phyloP scores from a whole-genome alignment of 805 yeast genomes.

The Wickerhamiella qilinensis region DNA sequence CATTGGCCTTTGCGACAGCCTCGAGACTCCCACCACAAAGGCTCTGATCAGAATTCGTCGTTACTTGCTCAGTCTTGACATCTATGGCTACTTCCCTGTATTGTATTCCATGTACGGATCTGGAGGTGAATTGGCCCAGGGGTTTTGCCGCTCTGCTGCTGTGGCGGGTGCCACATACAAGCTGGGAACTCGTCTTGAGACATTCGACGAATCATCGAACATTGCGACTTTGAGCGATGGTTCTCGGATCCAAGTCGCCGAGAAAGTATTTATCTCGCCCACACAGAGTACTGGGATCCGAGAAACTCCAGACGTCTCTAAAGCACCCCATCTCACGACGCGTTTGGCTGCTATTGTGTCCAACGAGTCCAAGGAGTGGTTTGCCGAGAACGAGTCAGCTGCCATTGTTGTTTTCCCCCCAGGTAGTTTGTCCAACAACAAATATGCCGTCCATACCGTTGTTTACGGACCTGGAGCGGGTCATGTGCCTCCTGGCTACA shows the following conservation, averaged over 20 bases:
- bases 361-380: slow-evolving; percentile 85
- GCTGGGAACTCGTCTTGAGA: slow-evolving; percentile 46
- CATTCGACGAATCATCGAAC: slow-evolving; percentile 50
- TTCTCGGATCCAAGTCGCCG: slow-evolving; percentile 54
- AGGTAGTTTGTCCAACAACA: slow-evolving; percentile 48
- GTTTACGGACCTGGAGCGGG: slow-evolving; percentile 82
- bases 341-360: slow-evolving; percentile 71
- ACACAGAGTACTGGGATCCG: slow-evolving; percentile 14
- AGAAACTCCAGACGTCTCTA: slow-evolving; percentile 7
- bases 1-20: slow-evolving; percentile 58
- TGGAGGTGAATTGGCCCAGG: slow-evolving; percentile 90
- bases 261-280: slow-evolving; percentile 64
- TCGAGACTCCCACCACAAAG: slow-evolving; percentile 46
- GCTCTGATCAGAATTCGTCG: slow-evolving; percentile 73
- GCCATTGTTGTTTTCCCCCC: slow-evolving; percentile 91
- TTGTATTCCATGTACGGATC: slow-evolving; percentile 88
- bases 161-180: slow-evolving; percentile 94
- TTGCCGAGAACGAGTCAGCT: slow-evolving; percentile 65
- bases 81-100: slow-evolving; percentile 89
- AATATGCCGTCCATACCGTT: slow-evolving; percentile 65
- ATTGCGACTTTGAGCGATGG: slow-evolving; percentile 53
- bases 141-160: slow-evolving; percentile 94
- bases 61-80: slow-evolving; percentile 69
- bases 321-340: slow-evolving; percentile 34
- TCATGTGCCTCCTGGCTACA: slow-evolving; percentile 70